These are phyloP conservation scores for Limnanthes douglasii DNA, from an alignment of 345 rosid genomes.

Conservation along the genomic window DNA sequence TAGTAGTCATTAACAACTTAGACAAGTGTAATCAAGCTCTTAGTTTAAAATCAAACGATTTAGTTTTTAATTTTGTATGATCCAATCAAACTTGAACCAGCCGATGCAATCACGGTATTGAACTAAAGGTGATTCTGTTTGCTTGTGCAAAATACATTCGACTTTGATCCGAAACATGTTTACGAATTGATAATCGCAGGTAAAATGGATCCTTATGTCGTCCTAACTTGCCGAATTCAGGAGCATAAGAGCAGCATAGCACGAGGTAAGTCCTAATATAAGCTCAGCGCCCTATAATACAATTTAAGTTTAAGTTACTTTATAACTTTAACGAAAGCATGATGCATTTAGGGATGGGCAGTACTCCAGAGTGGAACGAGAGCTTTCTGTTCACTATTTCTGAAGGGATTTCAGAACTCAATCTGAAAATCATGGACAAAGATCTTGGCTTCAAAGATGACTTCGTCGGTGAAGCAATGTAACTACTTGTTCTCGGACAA, in stretches of 20 bases:
- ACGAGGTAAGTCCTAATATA: constrained; percentile 13
- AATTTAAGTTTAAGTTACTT: not conserved
- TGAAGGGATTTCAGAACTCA: constrained; percentile 9
- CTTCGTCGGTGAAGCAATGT: constrained; percentile 19
- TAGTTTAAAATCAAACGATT: too few species aligned
- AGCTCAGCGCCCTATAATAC: not conserved
- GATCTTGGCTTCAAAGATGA: constrained; percentile 12
- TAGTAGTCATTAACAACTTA: too few species aligned
- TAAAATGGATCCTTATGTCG: constrained; percentile 28
- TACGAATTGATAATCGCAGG: too few species aligned
- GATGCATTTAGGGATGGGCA: constrained; percentile 7
- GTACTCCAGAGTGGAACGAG: constrained; percentile 21
- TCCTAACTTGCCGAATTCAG: constrained; percentile 30
- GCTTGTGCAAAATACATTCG: too few species aligned
- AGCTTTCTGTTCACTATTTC: constrained; percentile 13
- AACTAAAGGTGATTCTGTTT: too few species aligned
- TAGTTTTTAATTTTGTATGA: too few species aligned
- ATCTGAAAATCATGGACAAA: constrained; percentile 14
- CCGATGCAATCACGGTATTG: too few species aligned
- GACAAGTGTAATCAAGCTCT: too few species aligned
- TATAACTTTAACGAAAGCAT: not conserved
- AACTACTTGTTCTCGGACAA: not conserved
- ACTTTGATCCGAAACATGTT: too few species aligned
- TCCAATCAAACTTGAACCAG: too few species aligned
- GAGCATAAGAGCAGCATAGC: constrained; percentile 41